These are phyloP conservation scores for Corymbia calophylla DNA, from an alignment of 441 rosid species.

Conservation along the genomic window DNA sequence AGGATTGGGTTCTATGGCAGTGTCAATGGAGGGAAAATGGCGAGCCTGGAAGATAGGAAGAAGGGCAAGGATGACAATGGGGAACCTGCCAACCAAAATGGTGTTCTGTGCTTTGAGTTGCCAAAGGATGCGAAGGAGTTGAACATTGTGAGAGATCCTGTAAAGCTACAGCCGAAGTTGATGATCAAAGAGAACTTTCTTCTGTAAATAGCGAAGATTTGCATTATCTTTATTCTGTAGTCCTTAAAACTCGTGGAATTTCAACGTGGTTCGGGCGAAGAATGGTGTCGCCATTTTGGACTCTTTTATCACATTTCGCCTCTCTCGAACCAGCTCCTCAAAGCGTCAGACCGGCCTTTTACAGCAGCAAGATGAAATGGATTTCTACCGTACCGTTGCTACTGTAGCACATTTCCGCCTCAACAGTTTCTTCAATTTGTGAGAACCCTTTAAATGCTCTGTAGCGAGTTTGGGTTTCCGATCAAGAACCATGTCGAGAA, in stretches of 20 bases:
- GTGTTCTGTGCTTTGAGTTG: accelerated
- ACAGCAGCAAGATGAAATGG: too few relatives aligned
- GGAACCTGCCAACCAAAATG: neutral
- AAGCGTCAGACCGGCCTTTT: too few relatives aligned
- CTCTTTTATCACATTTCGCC: too few relatives aligned
- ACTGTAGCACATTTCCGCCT: too few relatives aligned
- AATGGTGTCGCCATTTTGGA: too few relatives aligned
- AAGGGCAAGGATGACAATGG: neutral
- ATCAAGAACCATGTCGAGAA: too few relatives aligned
- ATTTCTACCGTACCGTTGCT: too few relatives aligned
- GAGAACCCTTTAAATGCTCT: too few relatives aligned
- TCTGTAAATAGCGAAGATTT: neutral
- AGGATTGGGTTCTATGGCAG: neutral
- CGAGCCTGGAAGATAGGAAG: neutral
- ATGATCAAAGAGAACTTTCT: neutral
- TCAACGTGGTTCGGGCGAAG: neutral
- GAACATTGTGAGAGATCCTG: neutral
- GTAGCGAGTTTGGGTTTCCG: too few relatives aligned
- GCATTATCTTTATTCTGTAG: neutral
- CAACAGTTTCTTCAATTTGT: too few relatives aligned
- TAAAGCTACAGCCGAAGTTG: neutral
- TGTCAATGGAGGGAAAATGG: neutral
- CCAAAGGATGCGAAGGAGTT: neutral
- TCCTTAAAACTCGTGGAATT: neutral
- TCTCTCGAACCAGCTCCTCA: too few relatives aligned